phyloP scores from a whole-genome alignment of 148 eudicot genomes.

The Rhododendron mucronatum region DNA sequence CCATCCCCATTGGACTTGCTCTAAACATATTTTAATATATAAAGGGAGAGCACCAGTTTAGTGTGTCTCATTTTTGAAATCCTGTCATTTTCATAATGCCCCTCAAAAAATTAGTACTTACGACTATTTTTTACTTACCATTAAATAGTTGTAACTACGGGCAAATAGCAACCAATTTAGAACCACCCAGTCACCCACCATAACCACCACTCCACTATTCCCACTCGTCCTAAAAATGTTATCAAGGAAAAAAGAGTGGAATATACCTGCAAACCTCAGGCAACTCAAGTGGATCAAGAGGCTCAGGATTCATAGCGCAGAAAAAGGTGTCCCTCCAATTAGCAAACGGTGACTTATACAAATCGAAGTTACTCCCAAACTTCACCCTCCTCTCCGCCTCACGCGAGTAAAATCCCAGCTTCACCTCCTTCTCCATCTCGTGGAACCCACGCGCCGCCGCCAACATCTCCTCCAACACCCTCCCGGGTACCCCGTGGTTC shows the following conservation, averaged over 20 bases:
- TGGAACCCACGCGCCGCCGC: constrained; percentile 17
- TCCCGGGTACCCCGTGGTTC: constrained; percentile 23
- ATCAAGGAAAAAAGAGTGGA: too few species aligned
- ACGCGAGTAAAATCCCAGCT: constrained; percentile 8
- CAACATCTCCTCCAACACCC: constrained; percentile 15
- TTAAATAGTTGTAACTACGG: too few species aligned
- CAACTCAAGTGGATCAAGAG: constrained; percentile 13
- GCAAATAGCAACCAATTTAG: too few species aligned
- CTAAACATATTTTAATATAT: too few species aligned
- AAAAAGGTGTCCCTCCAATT: constrained; percentile 24
- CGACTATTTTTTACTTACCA: too few species aligned
- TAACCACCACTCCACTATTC: too few species aligned
- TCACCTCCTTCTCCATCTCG: constrained; percentile 5
- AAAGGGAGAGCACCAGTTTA: too few species aligned
- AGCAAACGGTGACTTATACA: constrained; percentile 13
- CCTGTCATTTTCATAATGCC: not conserved
- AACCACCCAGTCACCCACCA: too few species aligned
- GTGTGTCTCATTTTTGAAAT: too few species aligned
- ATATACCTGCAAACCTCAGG: constrained; percentile 17
- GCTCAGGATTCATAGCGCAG: constrained; percentile 19
- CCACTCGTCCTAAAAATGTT: too few species aligned
- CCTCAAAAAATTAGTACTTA: too few species aligned
- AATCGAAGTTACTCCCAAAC: constrained; percentile 15
- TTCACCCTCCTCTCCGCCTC: not conserved
- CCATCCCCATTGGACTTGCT: too few species aligned